Conservation (phyloP, 148 eudicot species). For the Beta vulgaris region DNA sequence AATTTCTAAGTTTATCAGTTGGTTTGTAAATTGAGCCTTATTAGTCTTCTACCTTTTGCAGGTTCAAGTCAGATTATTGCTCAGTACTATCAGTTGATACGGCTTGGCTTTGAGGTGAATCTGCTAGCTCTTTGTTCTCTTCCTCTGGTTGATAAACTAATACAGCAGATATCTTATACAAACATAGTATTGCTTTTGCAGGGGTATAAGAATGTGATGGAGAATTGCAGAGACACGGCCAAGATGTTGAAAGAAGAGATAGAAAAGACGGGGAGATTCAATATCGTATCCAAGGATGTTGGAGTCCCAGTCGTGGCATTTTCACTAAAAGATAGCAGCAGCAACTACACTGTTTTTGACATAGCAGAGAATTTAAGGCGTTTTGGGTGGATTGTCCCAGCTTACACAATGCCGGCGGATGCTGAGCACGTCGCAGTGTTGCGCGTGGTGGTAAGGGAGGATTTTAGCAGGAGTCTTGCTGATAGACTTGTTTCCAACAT, state of each 20-base stretch:
- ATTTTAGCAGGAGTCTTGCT: slow-evolving; percentile 49
- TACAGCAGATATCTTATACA: background rate
- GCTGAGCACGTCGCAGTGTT: slow-evolving; percentile 48
- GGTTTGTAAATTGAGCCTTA: no score
- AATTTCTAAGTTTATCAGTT: no score
- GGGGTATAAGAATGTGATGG: slow-evolving; percentile 49
- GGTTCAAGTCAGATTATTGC: slow-evolving; percentile 64
- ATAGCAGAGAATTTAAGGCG: slow-evolving; percentile 29
- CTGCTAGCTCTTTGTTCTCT: background rate
- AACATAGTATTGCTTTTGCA: background rate
- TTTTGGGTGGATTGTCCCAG: slow-evolving; percentile 36
- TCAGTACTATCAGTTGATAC: slow-evolving; percentile 55
- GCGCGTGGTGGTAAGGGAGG: slow-evolving; percentile 50
- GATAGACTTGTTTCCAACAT: slow-evolving; percentile 48
- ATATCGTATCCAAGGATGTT: slow-evolving; percentile 30
- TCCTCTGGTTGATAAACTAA: no score
- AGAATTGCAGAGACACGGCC: slow-evolving; percentile 37
- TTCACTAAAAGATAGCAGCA: slow-evolving; percentile 30
- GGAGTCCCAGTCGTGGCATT: slow-evolving; percentile 39
- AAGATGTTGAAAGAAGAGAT: slow-evolving; percentile 24
- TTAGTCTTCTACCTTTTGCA: slow-evolving; percentile 26
- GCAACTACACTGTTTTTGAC: slow-evolving; percentile 32
- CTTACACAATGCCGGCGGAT: slow-evolving; percentile 49
- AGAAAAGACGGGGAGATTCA: slow-evolving; percentile 29
- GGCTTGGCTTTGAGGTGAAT: slow-evolving; percentile 47